Evolutionary conservation across 352 stramenopile genomes (phyloP), one percentile per base, ranked within the genome.

Genomic region (Phytophthora ohioensis): DNA sequence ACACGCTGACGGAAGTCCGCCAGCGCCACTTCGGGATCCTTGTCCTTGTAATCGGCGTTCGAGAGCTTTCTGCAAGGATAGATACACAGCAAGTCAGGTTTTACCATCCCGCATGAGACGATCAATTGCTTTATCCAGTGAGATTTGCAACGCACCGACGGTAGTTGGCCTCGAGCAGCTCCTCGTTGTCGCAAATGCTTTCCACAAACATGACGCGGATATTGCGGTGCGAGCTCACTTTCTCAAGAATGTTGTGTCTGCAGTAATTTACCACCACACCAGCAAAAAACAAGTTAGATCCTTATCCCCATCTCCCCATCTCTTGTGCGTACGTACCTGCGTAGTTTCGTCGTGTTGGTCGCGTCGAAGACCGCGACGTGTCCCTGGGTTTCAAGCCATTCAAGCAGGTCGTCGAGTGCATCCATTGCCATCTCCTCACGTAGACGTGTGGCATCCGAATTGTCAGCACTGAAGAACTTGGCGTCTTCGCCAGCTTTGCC

Each of bases 331-430:
- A 7, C 32, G 39, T 76, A 79, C 80, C 85, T 76, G 36, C 85
- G 79, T 56, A 83, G 57, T 57, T 94, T 92, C 21, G 96, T 99
- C 8, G 93, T 98, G 76, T 99, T 99, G 39, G 96, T 99, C 6
- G 96, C 96, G 76, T 99, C 96, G 70, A 98, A 98, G 61, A 99
- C 93, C 1, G 86, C 96, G 48, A 98, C 92, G 69, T 98, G 87
- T 67, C 92, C 88, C 39, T 97, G 82, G 7, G 75, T 78, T 49
- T 98, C 91, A 7, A 98, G 75, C 94, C 93, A 99, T 36, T 92
- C 78, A 27, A 98, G 80, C 66, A 98, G 90, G 31, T 98, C 90
- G 32, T 94, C 81, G 15, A 97, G 73, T 34, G 94, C 85, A 52
- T 83, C 76, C 77, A 93, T 93, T 9, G 95, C 95, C 69, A 97